Conservation (phyloP, 306 rosid species). For the Trichosanthes cucumerina region DNA sequence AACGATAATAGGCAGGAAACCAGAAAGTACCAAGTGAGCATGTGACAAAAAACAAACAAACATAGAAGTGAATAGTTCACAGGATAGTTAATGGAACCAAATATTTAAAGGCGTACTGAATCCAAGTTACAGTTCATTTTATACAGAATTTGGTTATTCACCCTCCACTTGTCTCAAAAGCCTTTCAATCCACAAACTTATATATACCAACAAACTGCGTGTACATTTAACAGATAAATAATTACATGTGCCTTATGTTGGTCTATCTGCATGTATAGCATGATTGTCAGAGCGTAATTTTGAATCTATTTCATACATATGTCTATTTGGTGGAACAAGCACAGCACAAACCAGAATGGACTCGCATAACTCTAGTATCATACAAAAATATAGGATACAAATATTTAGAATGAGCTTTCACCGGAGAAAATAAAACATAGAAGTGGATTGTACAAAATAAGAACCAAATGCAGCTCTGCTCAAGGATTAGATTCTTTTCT, state of each 20-base stretch:
- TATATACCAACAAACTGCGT: neutral
- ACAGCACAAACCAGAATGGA: neutral
- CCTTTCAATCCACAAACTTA: neutral
- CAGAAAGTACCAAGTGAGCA: neutral
- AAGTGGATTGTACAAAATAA: neutral
- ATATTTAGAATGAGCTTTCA: neutral
- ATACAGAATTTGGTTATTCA: neutral
- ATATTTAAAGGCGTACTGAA: neutral
- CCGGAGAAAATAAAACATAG: neutral
- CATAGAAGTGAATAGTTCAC: neutral
- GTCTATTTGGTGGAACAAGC: neutral
- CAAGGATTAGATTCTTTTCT: conserved; percentile 18
- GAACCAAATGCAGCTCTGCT: neutral
- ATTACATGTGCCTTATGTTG: neutral
- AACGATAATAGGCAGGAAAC: neutral
- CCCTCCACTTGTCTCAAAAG: neutral
- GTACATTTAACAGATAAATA: neutral
- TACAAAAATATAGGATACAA: neutral
- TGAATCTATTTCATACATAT: neutral
- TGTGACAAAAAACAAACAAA: neutral
- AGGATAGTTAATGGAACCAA: neutral
- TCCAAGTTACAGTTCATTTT: neutral
- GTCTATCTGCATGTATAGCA: neutral
- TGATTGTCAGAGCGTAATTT: neutral
- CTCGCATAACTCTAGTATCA: neutral